Conservation (phyloP, 768 basidiomycete species). For the Coprinopsis sp. region DNA sequence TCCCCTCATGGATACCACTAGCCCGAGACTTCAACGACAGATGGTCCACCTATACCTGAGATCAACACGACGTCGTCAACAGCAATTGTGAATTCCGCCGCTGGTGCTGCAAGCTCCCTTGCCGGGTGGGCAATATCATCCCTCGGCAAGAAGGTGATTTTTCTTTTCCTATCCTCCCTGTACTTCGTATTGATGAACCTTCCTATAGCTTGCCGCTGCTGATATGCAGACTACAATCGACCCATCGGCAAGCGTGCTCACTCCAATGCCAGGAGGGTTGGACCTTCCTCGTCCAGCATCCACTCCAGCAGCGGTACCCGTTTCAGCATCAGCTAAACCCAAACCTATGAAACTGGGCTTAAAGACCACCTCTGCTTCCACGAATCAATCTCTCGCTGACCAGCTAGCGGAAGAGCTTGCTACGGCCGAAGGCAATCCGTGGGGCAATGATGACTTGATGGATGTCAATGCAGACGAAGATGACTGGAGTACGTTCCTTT, state of each 20-base stretch:
- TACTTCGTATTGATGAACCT: neutral
- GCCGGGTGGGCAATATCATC: constrained; percentile 97
- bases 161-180: constrained; percentile 3
- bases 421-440: constrained; percentile 46
- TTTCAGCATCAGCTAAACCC: constrained; percentile 28
- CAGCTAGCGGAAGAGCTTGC: constrained; percentile 57
- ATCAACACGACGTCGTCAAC: constrained; percentile 17
- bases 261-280: constrained; percentile 5
- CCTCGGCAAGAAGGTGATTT: constrained; percentile 69
- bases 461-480: constrained; percentile 91
- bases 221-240: constrained; percentile 71
- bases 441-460: constrained; percentile 81
- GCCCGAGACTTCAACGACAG: constrained; percentile 37
- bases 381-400: constrained; percentile 39
- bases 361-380: constrained; percentile 25
- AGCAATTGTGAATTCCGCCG: constrained; percentile 76
- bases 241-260: constrained; percentile 38
- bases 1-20: constrained; percentile 9
- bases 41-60: constrained; percentile 18
- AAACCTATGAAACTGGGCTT: constrained; percentile 72
- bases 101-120: constrained; percentile 86
- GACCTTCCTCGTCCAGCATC: constrained; percentile 15
- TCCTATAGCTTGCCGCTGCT: constrained; percentile 54
- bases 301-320: constrained; percentile 10
- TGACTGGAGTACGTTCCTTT: constrained; percentile 80